phyloP scores from a whole-genome alignment of 371 early-diverging fungal genomes.

The Syncephalastrum monosporum region DNA sequence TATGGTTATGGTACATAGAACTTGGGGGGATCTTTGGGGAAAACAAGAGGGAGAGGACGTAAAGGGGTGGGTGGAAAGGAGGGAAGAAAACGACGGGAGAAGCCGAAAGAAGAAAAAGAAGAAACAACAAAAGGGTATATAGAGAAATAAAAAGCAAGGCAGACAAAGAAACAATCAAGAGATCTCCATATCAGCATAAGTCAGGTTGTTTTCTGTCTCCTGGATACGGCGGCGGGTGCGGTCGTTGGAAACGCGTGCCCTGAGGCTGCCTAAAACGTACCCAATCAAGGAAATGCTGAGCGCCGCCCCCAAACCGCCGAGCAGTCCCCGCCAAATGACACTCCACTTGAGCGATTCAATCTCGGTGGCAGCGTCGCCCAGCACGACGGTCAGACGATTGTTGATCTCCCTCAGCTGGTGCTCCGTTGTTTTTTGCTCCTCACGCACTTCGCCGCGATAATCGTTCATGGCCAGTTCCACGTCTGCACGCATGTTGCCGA shows the following conservation, averaged over 20 bases:
- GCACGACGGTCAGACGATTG: constrained; percentile 68
- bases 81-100: not conserved
- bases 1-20: not conserved
- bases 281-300: constrained; percentile 16
- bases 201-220: constrained; percentile 3
- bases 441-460: constrained; percentile 73
- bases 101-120: not conserved
- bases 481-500: constrained; percentile 68
- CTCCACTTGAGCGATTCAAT: constrained; percentile 80
- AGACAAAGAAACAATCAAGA: constrained; percentile 1
- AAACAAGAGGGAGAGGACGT: not conserved
- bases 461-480: constrained; percentile 83
- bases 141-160: not conserved
- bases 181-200: constrained; percentile 19
- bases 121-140: not conserved
- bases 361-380: constrained; percentile 74
- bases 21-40: too few relatives aligned
- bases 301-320: constrained; percentile 17
- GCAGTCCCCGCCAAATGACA: constrained; percentile 57
- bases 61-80: not conserved
- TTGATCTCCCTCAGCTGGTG: constrained; percentile 73
- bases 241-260: constrained; percentile 1
- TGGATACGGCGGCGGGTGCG: not conserved
- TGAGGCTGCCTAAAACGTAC: constrained; percentile 12
- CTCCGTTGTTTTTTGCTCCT: constrained; percentile 68